phyloP scores from a whole-genome alignment of 768 basidiomycete species.

The Kwoniella botswanensis region DNA sequence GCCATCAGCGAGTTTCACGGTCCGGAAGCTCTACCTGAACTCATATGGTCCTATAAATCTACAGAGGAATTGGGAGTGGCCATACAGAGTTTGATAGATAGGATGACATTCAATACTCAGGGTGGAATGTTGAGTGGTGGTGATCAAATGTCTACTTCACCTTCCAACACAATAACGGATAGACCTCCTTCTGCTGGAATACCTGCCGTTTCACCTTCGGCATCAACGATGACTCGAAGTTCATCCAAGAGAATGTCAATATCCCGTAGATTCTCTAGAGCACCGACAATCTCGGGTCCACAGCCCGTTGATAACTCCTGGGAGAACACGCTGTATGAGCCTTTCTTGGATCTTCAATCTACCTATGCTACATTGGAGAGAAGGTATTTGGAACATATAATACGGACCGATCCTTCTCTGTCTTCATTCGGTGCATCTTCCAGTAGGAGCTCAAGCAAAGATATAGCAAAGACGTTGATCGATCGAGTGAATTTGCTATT shows the following conservation, averaged over 20 bases:
- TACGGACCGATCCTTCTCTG: constrained; percentile 33
- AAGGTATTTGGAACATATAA: constrained; percentile 63
- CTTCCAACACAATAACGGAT: constrained; percentile 13
- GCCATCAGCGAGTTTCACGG: constrained; percentile 71
- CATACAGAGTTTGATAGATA: constrained; percentile 78
- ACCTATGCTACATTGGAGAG: constrained; percentile 82
- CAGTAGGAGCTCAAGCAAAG: constrained; percentile 17
- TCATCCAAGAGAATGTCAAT: constrained; percentile 21
- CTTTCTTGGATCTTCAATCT: constrained; percentile 87
- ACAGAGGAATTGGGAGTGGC: constrained; percentile 82
- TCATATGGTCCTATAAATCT: constrained; percentile 72
- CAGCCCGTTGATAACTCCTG: constrained; percentile 60
- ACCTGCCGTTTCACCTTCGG: not conserved
- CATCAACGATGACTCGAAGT: constrained; percentile 14
- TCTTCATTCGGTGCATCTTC: constrained; percentile 4
- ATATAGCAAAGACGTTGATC: constrained; percentile 65
- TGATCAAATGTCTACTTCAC: constrained; percentile 21
- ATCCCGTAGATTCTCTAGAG: constrained; percentile 49
- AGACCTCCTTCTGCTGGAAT: constrained; percentile 10
- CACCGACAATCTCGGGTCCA: constrained; percentile 20
- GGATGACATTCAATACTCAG: constrained; percentile 61
- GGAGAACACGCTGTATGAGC: constrained; percentile 91
- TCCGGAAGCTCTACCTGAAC: constrained; percentile 67
- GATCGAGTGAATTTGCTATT: constrained; percentile 79
- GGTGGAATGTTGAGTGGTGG: constrained; percentile 41